A percentile compares a stretch with the other conserved stretches of the same genome.
Conservation (phyloP, 2,329 filamentous ascomycete species). For the Stachybotrys chartarum region DNA sequence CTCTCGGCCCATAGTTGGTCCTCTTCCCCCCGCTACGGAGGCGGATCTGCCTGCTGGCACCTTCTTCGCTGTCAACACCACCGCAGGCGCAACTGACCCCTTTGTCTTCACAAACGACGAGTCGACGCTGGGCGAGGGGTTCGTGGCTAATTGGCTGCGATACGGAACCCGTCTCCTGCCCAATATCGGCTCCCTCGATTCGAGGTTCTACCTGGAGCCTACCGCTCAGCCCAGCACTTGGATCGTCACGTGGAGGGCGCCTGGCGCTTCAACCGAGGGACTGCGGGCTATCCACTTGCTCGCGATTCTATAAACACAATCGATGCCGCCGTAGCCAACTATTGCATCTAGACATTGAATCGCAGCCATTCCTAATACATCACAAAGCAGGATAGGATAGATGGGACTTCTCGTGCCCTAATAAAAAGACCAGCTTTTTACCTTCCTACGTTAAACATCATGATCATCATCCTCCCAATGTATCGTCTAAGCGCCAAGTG, state of each 20-base stretch:
- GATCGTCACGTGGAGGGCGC: not conserved
- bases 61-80: conserved; percentile 5
- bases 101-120: conserved; percentile 3
- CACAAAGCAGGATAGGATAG: too few relatives aligned
- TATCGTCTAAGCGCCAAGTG: not conserved
- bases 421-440: too few relatives aligned
- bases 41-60: conserved; percentile 3
- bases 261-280: not conserved
- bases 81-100: conserved; percentile 3
- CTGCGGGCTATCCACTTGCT: not conserved
- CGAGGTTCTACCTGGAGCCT: conserved; percentile 3
- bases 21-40: conserved; percentile 1
- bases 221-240: conserved; percentile 1
- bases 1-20: conserved; percentile 1
- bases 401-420: too few relatives aligned
- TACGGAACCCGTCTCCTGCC: conserved; percentile 2
- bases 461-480: too few relatives aligned
- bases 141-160: conserved; percentile 1
- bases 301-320: not conserved
- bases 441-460: too few relatives aligned
- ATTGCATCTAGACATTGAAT: not conserved
- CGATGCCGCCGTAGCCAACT: not conserved
- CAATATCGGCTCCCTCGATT: not conserved
- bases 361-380: too few relatives aligned
- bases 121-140: not conserved